Evolutionary conservation across 441 rosid species (phyloP).

Genomic region (Pelargonium australe): DNA sequence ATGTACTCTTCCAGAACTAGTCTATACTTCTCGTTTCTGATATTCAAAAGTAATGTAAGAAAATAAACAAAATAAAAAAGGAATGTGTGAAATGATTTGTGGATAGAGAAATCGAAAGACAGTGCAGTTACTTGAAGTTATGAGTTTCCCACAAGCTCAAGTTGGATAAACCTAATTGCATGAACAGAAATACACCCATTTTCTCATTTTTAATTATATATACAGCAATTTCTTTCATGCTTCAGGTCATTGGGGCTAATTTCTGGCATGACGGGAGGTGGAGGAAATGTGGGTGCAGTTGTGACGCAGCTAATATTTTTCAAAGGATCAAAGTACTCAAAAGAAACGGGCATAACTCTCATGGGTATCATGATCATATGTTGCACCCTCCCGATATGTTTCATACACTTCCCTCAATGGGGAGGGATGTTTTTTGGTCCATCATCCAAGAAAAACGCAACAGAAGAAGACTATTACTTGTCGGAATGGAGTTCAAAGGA

Average conservation of each 20-base stretch:
- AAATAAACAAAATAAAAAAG: no score
- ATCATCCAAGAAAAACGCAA: constrained; percentile 29
- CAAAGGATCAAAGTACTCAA: constrained; percentile 69
- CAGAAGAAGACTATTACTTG: constrained; percentile 72
- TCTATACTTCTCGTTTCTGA: no score
- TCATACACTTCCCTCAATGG: constrained; percentile 82
- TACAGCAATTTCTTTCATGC: neutral
- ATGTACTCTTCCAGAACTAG: no score
- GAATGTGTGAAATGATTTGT: no score
- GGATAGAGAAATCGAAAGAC: no score
- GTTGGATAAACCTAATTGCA: no score
- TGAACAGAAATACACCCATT: no score
- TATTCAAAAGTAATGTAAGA: no score
- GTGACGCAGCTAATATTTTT: constrained; percentile 74
- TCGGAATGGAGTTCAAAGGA: constrained; percentile 65
- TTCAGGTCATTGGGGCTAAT: constrained; percentile 67
- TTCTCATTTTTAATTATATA: no score
- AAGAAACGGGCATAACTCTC: constrained; percentile 63
- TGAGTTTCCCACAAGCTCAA: no score
- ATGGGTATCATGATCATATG: constrained; percentile 77
- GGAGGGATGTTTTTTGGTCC: constrained; percentile 89
- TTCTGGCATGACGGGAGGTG: constrained; percentile 87
- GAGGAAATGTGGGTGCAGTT: constrained; percentile 84
- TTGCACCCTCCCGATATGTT: constrained; percentile 52
- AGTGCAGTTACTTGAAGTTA: no score